Conservation (phyloP, 352 stramenopile genomes). For the Phytophthora citricola region DNA sequence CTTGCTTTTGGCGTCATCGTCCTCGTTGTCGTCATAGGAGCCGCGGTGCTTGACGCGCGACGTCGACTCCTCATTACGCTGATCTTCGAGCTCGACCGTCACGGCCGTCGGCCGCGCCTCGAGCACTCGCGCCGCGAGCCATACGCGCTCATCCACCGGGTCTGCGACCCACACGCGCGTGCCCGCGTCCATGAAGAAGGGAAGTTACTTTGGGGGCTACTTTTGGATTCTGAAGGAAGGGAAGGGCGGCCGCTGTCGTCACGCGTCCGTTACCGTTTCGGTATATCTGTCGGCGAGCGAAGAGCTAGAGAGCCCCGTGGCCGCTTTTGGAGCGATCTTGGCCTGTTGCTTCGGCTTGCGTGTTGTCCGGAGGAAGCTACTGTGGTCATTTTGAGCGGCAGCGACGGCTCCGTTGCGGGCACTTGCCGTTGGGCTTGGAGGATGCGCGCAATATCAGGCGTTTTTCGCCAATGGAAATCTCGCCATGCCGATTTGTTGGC, state of each 20-base stretch:
- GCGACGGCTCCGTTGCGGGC: background rate
- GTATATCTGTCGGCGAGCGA: conserved; percentile 5
- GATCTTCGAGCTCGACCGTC: conserved; percentile 34
- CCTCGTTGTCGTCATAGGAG: conserved; percentile 19
- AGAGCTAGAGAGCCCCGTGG: background rate
- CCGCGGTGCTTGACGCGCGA: conserved; percentile 13
- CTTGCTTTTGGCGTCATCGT: conserved; percentile 17
- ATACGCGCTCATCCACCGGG: conserved; percentile 56
- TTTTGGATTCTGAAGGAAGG: conserved; percentile 15
- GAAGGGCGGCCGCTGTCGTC: background rate
- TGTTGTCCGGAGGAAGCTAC: conserved; percentile 30
- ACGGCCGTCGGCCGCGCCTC: conserved; percentile 16
- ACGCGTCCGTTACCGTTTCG: conserved; percentile 16
- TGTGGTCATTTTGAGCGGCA: conserved; percentile 14
- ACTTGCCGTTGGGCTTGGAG: conserved; percentile 30
- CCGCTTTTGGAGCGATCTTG: conserved; percentile 11
- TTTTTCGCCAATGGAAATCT: conserved; percentile 32
- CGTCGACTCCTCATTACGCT: conserved; percentile 5
- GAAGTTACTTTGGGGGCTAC: background rate
- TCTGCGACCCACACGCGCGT: conserved; percentile 78
- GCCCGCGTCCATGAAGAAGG: conserved; percentile 68
- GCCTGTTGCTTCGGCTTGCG: conserved; percentile 12
- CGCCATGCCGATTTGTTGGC: background rate
- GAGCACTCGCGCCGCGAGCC: conserved; percentile 60
- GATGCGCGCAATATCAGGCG: conserved; percentile 35